These are phyloP conservation scores for Digitaria exilis DNA, from an alignment of 202 grass and related monocot species.

Conservation along the genomic window DNA sequence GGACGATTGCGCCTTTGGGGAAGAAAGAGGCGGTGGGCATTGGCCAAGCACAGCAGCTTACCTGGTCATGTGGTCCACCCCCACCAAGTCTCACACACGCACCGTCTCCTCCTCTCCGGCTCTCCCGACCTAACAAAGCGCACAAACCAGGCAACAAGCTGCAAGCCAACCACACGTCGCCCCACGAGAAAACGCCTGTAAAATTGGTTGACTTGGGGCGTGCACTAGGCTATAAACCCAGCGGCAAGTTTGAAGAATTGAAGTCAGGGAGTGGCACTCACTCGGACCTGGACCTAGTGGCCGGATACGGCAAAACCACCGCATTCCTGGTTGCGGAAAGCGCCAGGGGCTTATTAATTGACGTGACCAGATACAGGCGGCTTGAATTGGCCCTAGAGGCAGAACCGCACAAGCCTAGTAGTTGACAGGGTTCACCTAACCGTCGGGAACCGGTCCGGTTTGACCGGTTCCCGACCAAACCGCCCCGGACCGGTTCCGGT, in stretches of 20 bases:
- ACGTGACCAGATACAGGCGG: constrained; percentile 22
- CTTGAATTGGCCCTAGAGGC: background rate
- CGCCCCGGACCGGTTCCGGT: too few species aligned
- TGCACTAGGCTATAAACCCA: background rate
- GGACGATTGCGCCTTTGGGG: constrained; percentile 12
- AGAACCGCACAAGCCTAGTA: background rate
- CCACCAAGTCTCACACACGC: background rate
- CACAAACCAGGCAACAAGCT: background rate
- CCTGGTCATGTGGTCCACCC: constrained; percentile 19
- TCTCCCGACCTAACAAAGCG: constrained; percentile 34
- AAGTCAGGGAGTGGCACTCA: background rate
- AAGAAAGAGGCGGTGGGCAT: constrained; percentile 31
- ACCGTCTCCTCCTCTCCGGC: background rate
- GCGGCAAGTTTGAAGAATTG: background rate
- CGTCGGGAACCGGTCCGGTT: too few species aligned
- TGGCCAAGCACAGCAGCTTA: constrained; percentile 17
- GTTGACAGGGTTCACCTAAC: too few species aligned
- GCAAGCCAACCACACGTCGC: background rate
- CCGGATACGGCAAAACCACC: constrained; percentile 27
- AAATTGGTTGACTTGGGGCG: constrained; percentile 23
- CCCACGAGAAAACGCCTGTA: background rate
- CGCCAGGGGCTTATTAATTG: background rate
- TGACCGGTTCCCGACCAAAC: too few species aligned
- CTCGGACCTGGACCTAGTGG: background rate
- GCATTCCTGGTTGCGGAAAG: background rate